Conservation (phyloP, 176 grass and related monocot species). For the Avena atlantica region DNA sequence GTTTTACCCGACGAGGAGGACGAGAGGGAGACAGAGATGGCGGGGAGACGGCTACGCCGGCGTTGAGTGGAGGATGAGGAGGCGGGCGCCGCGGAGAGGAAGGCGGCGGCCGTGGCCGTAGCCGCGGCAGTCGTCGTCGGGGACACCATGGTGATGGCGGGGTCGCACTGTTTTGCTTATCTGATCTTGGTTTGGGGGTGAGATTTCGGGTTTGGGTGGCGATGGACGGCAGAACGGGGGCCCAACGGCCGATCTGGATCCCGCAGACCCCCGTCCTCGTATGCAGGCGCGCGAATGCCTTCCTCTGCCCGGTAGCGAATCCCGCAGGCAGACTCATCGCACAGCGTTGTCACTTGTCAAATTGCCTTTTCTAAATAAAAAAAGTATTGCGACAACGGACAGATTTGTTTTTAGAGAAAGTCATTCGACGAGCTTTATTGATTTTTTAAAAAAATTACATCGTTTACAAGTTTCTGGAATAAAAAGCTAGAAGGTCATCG, state of each 20-base stretch:
- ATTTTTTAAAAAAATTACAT: no score
- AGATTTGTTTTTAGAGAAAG: no score
- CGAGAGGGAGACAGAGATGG: constrained; percentile 44
- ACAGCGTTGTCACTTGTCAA: no score
- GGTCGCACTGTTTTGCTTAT: constrained; percentile 22
- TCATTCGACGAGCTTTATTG: no score
- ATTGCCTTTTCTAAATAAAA: no score
- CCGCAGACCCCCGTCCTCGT: not conserved
- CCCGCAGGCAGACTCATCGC: no score
- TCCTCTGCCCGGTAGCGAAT: no score
- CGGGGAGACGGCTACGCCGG: constrained; percentile 10
- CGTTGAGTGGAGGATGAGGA: not conserved
- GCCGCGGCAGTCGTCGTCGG: constrained; percentile 16
- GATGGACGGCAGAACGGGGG: constrained; percentile 1
- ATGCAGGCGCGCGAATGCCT: not conserved
- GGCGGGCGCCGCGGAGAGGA: constrained; percentile 41
- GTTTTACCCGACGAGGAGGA: constrained; percentile 39
- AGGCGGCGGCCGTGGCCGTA: constrained; percentile 33
- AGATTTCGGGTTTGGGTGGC: constrained; percentile 32
- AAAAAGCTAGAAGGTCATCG: no score
- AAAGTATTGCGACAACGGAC: no score
- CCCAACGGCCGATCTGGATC: not conserved
- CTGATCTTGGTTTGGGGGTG: constrained; percentile 30
- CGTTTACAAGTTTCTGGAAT: no score
- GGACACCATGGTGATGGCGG: constrained; percentile 11